Percentiles rank a stretch among this genome's conserved stretches.
phyloP scores from a whole-genome alignment of 345 rosid species.

The Gossypium anomalum region DNA sequence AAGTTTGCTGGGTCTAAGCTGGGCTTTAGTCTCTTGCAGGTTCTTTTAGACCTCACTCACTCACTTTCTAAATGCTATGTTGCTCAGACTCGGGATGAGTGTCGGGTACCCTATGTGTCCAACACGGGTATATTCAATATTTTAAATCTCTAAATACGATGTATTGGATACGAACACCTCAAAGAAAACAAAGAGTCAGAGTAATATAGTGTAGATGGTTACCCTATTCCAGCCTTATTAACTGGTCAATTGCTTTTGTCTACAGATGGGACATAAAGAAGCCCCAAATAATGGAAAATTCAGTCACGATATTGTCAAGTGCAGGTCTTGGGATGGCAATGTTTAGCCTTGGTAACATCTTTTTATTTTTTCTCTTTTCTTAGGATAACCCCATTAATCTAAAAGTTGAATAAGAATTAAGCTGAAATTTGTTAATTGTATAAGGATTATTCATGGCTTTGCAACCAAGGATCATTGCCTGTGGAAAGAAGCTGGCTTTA shows the following conservation, averaged over 20 bases:
- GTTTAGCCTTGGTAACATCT: conserved; percentile 29
- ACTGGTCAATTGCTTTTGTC: not conserved
- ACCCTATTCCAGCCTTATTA: not conserved
- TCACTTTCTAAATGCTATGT: not conserved
- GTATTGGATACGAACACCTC: not conserved
- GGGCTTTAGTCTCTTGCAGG: conserved; percentile 27
- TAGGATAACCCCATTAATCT: not conserved
- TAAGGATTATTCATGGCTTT: conserved; percentile 30
- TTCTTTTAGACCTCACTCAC: not conserved
- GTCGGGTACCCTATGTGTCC: not conserved
- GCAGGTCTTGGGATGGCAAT: conserved; percentile 36
- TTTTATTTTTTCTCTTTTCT: not conserved
- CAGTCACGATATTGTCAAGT: conserved; percentile 26
- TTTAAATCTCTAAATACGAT: not conserved
- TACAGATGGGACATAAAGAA: conserved; percentile 19
- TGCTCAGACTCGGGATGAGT: not conserved
- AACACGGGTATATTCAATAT: not conserved
- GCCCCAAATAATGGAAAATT: conserved; percentile 24
- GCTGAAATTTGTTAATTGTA: not conserved
- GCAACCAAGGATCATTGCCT: conserved; percentile 31
- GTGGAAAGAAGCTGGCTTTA: conserved; percentile 21
- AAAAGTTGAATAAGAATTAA: not conserved
- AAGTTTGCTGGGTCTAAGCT: conserved; percentile 21
- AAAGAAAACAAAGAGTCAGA: not conserved
- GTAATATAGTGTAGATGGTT: not conserved